A percentile compares a stretch with the other conserved stretches of the same genome.
Conservation (phyloP, 75 land plant genomes). For the Picea glauca region DNA sequence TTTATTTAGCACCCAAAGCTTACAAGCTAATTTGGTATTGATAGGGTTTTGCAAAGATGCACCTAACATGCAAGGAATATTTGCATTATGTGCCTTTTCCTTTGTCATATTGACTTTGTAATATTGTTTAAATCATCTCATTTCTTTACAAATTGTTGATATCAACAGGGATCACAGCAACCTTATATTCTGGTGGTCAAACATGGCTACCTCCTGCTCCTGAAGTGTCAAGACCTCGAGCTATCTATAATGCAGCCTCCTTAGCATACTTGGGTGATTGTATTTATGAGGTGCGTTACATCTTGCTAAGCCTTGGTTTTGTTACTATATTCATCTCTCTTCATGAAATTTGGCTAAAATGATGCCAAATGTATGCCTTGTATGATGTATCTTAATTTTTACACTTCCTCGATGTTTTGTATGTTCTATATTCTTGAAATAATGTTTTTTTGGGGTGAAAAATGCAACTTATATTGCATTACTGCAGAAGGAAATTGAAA, state of each 20-base stretch:
- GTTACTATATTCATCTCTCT: neutral
- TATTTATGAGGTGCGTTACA: conserved; percentile 74
- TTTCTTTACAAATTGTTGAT: neutral
- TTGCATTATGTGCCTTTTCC: neutral
- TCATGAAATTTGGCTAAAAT: neutral
- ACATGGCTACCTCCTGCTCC: conserved; percentile 81
- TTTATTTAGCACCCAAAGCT: neutral
- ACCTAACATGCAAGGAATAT: neutral
- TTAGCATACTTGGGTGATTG: conserved; percentile 94
- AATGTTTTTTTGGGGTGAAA: too few species aligned
- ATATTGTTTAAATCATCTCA: neutral
- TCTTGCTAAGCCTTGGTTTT: neutral
- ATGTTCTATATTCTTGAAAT: too few species aligned
- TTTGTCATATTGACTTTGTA: neutral
- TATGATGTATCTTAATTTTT: neutral
- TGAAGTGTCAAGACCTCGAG: conserved; percentile 69
- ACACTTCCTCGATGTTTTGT: too few species aligned
- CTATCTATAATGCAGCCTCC: conserved; percentile 77
- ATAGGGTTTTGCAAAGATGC: neutral
- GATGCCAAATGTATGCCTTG: neutral
- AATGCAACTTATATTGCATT: too few species aligned
- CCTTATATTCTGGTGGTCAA: conserved; percentile 42
- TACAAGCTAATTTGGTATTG: neutral
- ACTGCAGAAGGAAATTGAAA: too few species aligned
- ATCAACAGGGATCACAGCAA: conserved; percentile 10